Base-by-base conservation (phyloP, 1,139 yeast genomes). In the Candida mesenterica region DNA sequence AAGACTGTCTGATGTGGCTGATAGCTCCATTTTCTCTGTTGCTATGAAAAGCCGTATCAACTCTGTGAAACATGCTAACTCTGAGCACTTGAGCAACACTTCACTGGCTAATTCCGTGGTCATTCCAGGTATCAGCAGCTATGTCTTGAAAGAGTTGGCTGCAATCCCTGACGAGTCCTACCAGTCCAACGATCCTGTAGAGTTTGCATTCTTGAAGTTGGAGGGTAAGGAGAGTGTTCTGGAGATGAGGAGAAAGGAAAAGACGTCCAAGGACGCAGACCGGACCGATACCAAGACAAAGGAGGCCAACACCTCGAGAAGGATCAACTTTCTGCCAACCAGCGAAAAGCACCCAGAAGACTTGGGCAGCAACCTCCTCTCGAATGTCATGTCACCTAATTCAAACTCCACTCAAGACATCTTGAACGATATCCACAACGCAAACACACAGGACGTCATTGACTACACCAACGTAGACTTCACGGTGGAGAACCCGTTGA, bases 121-220 rank as follows among this genome's bases (percentile, higher is more conserved):
- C 5, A 77, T 77, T 40, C 83, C 85, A 0, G 89, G 88, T 3
- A 75, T 82, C 32, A 76, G 83, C 39, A 72, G 70, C 36, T 68
- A 68, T 36, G 82, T 79, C 2, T 74, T 84, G 33, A 81, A 79
- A 32, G 87, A 81, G 49, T 68, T 86, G 36, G 90, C 92, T 1
- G 82, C 83, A 2, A 80, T 88, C 32, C 90, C 96, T 0, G 96
- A 88, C 53, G 90, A 82, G 40, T 67, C 82, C 1, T 65, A 75
- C 31, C 77, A 72, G 26, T 81, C 76, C 19, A 59, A 56, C 31
- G 62, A 65, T 43, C 96, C 96, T 0, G 68, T 89, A n/a, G 75
- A 72, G 38, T 77, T 79, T 36, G 92, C 97, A 0, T 65, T 89
- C 42, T 68, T 71, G 54, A 87, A 85, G 55, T 64, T 89, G 20